These are phyloP conservation scores for Golubevia sp. DNA, from an alignment of 1,284 basidiomycete genomes.

Conservation along the genomic window DNA sequence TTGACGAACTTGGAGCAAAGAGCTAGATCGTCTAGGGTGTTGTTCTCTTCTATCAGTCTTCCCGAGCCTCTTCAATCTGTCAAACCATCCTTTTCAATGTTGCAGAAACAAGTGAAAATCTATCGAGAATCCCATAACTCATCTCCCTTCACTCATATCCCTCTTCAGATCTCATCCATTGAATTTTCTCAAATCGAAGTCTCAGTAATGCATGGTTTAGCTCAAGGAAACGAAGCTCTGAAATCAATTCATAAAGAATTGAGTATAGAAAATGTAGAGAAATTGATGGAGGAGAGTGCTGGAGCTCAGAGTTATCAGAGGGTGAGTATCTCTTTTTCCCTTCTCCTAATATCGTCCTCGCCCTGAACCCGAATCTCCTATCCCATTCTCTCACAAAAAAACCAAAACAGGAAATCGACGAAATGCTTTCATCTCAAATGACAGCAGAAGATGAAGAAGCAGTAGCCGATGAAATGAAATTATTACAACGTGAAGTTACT, in stretches of 20 bases:
- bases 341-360: too few species aligned
- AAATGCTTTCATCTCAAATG: slow-evolving; percentile 43
- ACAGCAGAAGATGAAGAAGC: slow-evolving; percentile 54
- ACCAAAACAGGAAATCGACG: slow-evolving; percentile 49
- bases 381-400: too few species aligned
- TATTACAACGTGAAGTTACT: background rate
- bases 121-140: too few species aligned
- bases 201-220: slow-evolving; percentile 48
- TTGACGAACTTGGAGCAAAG: background rate
- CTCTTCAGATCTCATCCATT: slow-evolving; percentile 46
- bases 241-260: slow-evolving; percentile 52
- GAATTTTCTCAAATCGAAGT: slow-evolving; percentile 57
- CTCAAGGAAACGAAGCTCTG: slow-evolving; percentile 52
- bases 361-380: too few species aligned
- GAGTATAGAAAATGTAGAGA: slow-evolving; percentile 44
- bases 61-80: background rate
- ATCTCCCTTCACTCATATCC: too few species aligned
- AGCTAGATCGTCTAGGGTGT: background rate
- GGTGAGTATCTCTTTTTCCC: too few species aligned
- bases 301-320: slow-evolving; percentile 50
- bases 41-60: background rate
- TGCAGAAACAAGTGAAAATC: too few species aligned
- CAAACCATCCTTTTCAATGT: too few species aligned
- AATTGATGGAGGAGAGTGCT: slow-evolving; percentile 42
- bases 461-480: slow-evolving; percentile 31